Percentiles rank a stretch among this genome's conserved stretches.
Conservation (phyloP, 441 rosid species). For the Euphorbia corollata region DNA sequence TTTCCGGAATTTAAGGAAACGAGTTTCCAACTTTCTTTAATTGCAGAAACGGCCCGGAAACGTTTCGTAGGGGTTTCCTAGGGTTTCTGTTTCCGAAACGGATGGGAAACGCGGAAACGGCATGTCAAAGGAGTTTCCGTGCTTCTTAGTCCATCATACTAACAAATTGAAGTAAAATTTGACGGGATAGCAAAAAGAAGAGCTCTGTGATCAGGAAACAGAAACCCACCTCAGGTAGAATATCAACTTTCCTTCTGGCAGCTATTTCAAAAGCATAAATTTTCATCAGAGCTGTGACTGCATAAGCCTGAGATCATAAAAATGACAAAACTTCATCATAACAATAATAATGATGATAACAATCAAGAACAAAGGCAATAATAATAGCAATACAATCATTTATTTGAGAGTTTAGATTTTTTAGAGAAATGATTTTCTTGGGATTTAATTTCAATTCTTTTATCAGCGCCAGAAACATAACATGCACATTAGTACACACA, state of each 20-base stretch:
- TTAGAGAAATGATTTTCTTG: background rate
- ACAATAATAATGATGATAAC: constrained; percentile 17
- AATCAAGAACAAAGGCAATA: background rate
- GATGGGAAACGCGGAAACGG: too few relatives aligned
- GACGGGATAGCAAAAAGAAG: background rate
- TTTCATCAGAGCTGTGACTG: constrained; percentile 88
- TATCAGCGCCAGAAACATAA: constrained; percentile 2
- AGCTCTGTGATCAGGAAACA: background rate
- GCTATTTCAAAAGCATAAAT: constrained; percentile 81
- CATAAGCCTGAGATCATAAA: constrained; percentile 63
- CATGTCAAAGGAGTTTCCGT: too few relatives aligned
- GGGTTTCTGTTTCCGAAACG: too few relatives aligned
- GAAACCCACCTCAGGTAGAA: constrained; percentile 76
- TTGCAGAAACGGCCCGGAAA: too few relatives aligned
- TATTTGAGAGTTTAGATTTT: background rate
- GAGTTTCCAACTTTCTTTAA: too few relatives aligned
- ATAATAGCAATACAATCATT: background rate
- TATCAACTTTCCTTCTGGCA: constrained; percentile 72
- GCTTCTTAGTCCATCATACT: background rate
- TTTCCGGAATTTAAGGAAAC: too few relatives aligned
- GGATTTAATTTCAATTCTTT: background rate
- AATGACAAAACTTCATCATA: constrained; percentile 16
- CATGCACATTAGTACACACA: background rate
- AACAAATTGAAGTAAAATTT: background rate
- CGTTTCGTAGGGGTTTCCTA: too few relatives aligned